phyloP scores from a whole-genome alignment of 768 basidiomycete species.

The Tricholoma hemisulphureum region DNA sequence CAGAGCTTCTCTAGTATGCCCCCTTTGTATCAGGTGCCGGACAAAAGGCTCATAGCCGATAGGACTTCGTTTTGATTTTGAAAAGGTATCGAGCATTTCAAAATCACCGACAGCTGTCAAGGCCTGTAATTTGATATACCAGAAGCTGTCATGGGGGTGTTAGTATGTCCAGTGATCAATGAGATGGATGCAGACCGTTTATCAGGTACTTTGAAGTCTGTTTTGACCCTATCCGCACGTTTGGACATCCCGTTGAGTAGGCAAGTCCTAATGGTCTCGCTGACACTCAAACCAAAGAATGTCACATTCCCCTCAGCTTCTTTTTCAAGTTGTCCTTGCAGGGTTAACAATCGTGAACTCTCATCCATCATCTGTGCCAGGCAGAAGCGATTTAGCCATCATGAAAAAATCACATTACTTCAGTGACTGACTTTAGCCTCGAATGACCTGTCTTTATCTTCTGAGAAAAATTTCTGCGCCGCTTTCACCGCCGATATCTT shows the following conservation, averaged over 20 bases:
- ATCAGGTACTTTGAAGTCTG: constrained; percentile 92
- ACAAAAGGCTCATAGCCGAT: constrained; percentile 96
- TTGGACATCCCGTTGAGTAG: constrained; percentile 79
- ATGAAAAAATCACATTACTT: neutral
- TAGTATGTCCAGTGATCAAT: no score
- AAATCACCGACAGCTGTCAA: constrained; percentile 80
- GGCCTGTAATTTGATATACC: constrained; percentile 88
- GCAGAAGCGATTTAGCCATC: neutral
- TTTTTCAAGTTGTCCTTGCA: constrained; percentile 86
- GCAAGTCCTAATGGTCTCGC: constrained; percentile 80
- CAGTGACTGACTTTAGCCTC: constrained; percentile 77
- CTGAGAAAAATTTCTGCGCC: constrained; percentile 91
- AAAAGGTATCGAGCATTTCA: constrained; percentile 80
- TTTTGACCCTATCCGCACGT: constrained; percentile 83
- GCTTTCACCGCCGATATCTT: constrained; percentile 71
- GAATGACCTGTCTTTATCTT: constrained; percentile 88
- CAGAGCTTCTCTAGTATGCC: constrained; percentile 73
- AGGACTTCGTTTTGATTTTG: constrained; percentile 84
- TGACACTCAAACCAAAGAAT: constrained; percentile 83
- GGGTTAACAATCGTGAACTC: constrained; percentile 63
- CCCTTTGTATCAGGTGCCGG: constrained; percentile 69
- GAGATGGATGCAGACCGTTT: constrained; percentile 91
- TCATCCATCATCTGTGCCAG: constrained; percentile 85
- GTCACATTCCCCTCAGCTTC: constrained; percentile 75
- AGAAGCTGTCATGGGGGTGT: constrained; percentile 69